A percentile compares a stretch with the other conserved stretches of the same genome.
Evolutionary conservation across 164 flowering plant species (phyloP).

Genomic region (Sedum album): DNA sequence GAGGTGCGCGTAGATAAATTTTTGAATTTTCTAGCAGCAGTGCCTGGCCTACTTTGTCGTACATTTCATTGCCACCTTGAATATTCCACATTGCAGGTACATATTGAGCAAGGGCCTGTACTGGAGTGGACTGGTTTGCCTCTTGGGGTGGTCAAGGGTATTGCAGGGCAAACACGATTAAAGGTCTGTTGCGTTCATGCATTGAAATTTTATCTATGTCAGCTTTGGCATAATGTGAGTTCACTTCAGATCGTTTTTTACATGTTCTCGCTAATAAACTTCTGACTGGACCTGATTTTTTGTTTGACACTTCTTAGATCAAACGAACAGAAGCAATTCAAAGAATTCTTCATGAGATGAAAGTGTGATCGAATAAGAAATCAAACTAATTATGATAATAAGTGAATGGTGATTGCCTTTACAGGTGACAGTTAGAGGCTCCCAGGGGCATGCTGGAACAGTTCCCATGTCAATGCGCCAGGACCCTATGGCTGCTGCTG

Average conservation of each 20-base stretch:
- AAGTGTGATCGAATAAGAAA: no score
- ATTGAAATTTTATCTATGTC: no score
- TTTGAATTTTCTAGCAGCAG: no score
- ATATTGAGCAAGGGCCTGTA: conserved; percentile 98
- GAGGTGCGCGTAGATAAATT: conserved; percentile 63
- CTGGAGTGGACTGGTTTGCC: conserved; percentile 85
- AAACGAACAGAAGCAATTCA: no score
- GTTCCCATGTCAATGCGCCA: conserved; percentile 96
- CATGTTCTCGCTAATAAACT: not conserved
- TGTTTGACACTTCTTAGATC: not conserved
- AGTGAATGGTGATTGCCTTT: conserved; percentile 15
- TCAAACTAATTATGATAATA: not conserved
- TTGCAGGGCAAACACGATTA: conserved; percentile 90
- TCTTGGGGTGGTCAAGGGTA: conserved; percentile 84
- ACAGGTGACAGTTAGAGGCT: conserved; percentile 90
- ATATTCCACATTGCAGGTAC: conserved; percentile 45
- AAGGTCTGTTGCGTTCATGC: conserved; percentile 41
- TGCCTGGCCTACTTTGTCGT: no score
- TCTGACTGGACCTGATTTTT: not conserved
- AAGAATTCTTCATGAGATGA: not conserved
- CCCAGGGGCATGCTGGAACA: conserved; percentile 99
- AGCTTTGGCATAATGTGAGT: no score
- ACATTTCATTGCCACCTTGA: not conserved
- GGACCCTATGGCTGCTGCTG: conserved; percentile 95
- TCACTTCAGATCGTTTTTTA: not conserved